Evolutionary conservation across 148 eudicot genomes (phyloP), one percentile per base, ranked within the genome.

Genomic region (Rhododendron henanense): DNA sequence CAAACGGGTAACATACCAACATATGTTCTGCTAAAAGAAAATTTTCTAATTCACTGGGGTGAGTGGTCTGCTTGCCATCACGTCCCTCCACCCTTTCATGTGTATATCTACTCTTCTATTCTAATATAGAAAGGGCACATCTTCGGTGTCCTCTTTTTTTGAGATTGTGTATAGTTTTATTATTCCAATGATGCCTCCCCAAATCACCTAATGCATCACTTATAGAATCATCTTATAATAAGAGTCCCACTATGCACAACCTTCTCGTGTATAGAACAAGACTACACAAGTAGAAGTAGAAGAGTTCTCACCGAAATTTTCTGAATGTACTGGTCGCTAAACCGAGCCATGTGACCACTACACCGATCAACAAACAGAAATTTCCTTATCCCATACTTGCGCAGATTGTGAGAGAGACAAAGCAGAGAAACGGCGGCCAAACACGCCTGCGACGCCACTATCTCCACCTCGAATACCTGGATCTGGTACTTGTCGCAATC

Each of bases 291-390:
- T 59, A 50, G 57, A 48, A 55, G 31, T 21, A 31, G 8, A 25
- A 33, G 13, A 67, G 82, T 79, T 47, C 89, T 93, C 84, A 96
- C 99, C 85, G 87, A 73, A 84, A 96, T 91, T 90, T 91, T 92
- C 82, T 81, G 87, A 39, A 93, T 85, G 85, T 96, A 96, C 15
- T 90, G 88, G 25, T 86, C 85, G 45, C 88, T 89, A 80, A 92
- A 94, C 76, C 87, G 84, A 10, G 84, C 91, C 88, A 88, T 74
- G 81, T 90, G 89, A 31, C 93, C 96, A 45, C 90, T 88, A 67
- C 48, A 89, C 65, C 90, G 89, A 88, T 95, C 97, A 76, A 95
- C 95, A 84, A 94, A 94, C 11, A 95, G 90, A 67, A 95, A 94
- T 65, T 92, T 91, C 87, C 95, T 80, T 31, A 94, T 87, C 0